Evolutionary conservation across 1,284 basidiomycete species (phyloP).

Genomic region (Retiboletus fuscus): DNA sequence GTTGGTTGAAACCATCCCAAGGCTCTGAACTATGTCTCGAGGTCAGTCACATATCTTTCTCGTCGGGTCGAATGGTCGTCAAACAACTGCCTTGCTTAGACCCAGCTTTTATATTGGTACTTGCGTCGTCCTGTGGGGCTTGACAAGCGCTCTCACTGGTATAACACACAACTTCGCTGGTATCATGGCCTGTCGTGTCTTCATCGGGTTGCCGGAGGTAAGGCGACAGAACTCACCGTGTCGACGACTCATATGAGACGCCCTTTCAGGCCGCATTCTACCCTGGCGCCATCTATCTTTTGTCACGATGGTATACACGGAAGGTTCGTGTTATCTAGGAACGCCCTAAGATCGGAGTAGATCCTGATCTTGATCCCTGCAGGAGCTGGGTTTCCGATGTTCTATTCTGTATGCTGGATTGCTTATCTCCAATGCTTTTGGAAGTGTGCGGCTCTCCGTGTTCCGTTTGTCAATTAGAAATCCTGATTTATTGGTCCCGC

Average conservation of each 20-base stretch:
- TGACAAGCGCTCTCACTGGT: slow-evolving; percentile 13
- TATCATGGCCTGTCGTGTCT: slow-evolving; percentile 12
- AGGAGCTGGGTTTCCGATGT: slow-evolving; percentile 77
- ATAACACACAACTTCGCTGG: slow-evolving; percentile 10
- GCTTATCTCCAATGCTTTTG: slow-evolving; percentile 81
- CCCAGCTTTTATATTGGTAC: slow-evolving; percentile 6
- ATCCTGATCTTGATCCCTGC: not conserved
- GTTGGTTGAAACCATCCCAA: not conserved
- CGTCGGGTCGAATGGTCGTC: not conserved
- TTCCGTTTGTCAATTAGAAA: slow-evolving; percentile 48
- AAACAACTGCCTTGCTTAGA: not conserved
- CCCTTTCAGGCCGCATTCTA: slow-evolving; percentile 65
- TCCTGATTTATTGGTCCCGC: slow-evolving; percentile 47
- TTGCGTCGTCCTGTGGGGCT: slow-evolving; percentile 13
- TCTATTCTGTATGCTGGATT: slow-evolving; percentile 76
- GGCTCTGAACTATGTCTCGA: slow-evolving; percentile 14
- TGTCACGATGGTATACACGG: slow-evolving; percentile 74
- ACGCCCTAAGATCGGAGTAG: not conserved
- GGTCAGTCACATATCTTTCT: not conserved
- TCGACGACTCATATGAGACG: slow-evolving; percentile 4
- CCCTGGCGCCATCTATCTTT: slow-evolving; percentile 71
- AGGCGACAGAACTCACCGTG: not conserved
- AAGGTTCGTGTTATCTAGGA: slow-evolving; percentile 53
- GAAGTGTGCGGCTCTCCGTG: slow-evolving; percentile 59
- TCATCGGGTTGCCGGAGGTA: slow-evolving; percentile 13